These are phyloP conservation scores for Penicillium chermesinum DNA, from an alignment of 495 filamentous ascomycete species.

Conservation along the genomic window DNA sequence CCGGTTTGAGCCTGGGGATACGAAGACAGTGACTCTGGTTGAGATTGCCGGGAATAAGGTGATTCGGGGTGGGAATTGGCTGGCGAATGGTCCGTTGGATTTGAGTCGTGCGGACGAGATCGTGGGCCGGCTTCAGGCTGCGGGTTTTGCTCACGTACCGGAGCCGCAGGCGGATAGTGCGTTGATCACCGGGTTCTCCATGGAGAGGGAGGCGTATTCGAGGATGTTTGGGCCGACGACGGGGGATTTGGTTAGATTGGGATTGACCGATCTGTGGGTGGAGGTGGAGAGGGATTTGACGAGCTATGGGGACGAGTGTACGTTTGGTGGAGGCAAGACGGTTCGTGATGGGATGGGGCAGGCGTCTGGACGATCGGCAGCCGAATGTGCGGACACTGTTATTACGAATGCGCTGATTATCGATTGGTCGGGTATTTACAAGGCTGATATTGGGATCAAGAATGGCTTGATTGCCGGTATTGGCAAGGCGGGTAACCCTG, in stretches of 20 bases:
- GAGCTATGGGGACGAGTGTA: slow-evolving; percentile 87
- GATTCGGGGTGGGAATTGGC: slow-evolving; percentile 78
- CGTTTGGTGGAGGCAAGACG: slow-evolving; percentile 94
- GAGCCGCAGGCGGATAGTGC: slow-evolving; percentile 54
- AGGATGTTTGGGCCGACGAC: slow-evolving; percentile 92
- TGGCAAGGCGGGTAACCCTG: slow-evolving; percentile 94
- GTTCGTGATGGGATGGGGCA: slow-evolving; percentile 96
- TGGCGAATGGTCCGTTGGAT: slow-evolving; percentile 72
- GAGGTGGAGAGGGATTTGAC: slow-evolving; percentile 86
- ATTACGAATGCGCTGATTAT: slow-evolving; percentile 91
- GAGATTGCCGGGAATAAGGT: slow-evolving; percentile 79
- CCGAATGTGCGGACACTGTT: slow-evolving; percentile 74
- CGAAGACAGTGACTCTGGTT: slow-evolving; percentile 86
- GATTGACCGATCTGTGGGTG: slow-evolving; percentile 85
- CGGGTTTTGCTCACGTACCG: slow-evolving; percentile 72
- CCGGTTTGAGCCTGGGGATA: slow-evolving; percentile 91
- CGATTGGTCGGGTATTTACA: slow-evolving; percentile 91
- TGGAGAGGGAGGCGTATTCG: slow-evolving; percentile 74
- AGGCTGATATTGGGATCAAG: slow-evolving; percentile 95
- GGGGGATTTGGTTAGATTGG: slow-evolving; percentile 77
- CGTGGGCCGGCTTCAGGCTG: slow-evolving; percentile 55
- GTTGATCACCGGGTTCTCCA: slow-evolving; percentile 54
- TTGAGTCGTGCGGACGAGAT: slow-evolving; percentile 57
- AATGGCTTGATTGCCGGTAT: slow-evolving; percentile 84
- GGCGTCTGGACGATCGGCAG: slow-evolving; percentile 66